Evolutionary conservation across 768 basidiomycete genomes (phyloP), one percentile per base, ranked within the genome.

Genomic region (Suillus brevipes): DNA sequence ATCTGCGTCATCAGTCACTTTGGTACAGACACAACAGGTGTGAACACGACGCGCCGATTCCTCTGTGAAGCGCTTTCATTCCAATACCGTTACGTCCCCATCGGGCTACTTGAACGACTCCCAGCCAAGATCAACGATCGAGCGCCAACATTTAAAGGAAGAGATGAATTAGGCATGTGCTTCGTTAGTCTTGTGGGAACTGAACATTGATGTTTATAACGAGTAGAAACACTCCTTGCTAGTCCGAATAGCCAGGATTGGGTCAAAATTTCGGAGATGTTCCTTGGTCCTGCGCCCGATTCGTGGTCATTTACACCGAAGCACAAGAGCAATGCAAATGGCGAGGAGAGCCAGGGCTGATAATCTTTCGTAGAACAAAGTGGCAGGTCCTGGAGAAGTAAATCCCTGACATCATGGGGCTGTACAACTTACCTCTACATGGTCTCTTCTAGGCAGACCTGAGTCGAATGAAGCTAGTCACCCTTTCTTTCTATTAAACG

Each of bases 251-350:
- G 91, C 72, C 80, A 82, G 45, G 93, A 96, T 72, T 97, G 95
- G 95, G 91, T 96, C 49, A 92, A 88, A 79, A 88, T 99, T 55
- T 91, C 92, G 1, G 94, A 96, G 78, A 95, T 97, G 91, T 97
- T 97, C 79, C 79, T 98, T 31, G 97, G 96, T 1, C 90, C 90
- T 64, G 85, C 87, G 1, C 95, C 94, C 1, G 91, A 92, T 65
- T 80, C 85, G 4, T 97, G 93, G 89, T 78, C 79, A 8, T 99
- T 97, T 77, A 87, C 86, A 16, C 95, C 96, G 2, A 99, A 97
- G 77, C 96, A 99, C 78, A 96, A 94, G 78, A 95, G 93, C 67
- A 98, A 97, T 74, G 80, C 92, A 1, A 83, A 87, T 74, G 81
- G 78, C 10, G 84, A 84, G 37, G 89, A 89, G 63, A 84, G 80